Conservation (phyloP, 1,139 yeast genomes). For the Entelexis sorbosivorans region DNA sequence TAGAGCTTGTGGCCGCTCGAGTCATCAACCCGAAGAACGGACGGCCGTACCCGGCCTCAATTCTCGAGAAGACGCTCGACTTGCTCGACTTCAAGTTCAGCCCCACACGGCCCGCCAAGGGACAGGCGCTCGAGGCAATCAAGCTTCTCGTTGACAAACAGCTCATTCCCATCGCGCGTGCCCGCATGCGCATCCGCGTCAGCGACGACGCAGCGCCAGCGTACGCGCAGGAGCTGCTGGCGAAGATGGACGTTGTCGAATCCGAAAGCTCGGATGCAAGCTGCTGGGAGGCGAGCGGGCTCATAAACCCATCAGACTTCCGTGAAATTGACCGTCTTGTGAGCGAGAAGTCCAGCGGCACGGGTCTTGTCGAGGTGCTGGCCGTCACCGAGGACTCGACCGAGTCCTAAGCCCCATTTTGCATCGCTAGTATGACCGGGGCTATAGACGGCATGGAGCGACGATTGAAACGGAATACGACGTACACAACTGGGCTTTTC, state of each 20-base stretch:
- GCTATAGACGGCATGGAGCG: no score
- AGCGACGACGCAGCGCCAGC: slow-evolving; percentile 39
- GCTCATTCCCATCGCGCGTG: slow-evolving; percentile 84
- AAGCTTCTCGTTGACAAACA: slow-evolving; percentile 65
- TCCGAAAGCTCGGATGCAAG: slow-evolving; percentile 39
- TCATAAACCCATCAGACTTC: slow-evolving; percentile 83
- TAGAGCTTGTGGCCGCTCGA: slow-evolving; percentile 75
- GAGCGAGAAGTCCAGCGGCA: slow-evolving; percentile 42
- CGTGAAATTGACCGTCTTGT: slow-evolving; percentile 56
- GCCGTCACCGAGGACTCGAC: slow-evolving; percentile 29
- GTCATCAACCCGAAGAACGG: slow-evolving; percentile 76
- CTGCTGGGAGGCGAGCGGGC: slow-evolving; percentile 52
- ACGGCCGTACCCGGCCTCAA: slow-evolving; percentile 86
- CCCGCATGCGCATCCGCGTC: slow-evolving; percentile 74
- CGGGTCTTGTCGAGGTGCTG: slow-evolving; percentile 67
- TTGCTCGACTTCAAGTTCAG: slow-evolving; percentile 74
- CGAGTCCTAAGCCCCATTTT: background rate
- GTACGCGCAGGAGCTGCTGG: slow-evolving; percentile 41
- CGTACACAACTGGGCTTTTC: no score
- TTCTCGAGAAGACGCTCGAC: slow-evolving; percentile 76
- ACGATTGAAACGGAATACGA: no score
- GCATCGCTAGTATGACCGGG: no score
- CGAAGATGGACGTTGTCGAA: slow-evolving; percentile 44
- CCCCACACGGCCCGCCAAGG: slow-evolving; percentile 70
- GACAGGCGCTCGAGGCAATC: slow-evolving; percentile 88